Evolutionary conservation across 345 rosid species (phyloP).

Genomic region (Odontarrhena argentea): DNA sequence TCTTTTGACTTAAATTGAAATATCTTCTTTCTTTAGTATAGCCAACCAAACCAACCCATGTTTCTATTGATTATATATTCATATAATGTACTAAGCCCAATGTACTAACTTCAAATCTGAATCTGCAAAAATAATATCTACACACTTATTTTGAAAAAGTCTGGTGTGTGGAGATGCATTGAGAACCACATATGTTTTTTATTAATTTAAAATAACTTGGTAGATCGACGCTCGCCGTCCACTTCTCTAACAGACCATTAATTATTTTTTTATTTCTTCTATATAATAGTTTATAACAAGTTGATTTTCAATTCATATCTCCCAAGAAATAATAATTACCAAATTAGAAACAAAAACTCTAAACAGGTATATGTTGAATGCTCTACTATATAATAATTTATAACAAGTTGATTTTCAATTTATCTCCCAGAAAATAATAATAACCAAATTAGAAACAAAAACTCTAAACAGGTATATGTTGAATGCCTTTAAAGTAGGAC

Average conservation of each 20-base stretch:
- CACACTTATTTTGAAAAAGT: neutral
- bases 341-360: neutral
- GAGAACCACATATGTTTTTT: constrained; percentile 16
- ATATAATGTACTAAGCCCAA: no score
- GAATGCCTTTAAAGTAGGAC: constrained; percentile 6
- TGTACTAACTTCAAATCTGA: no score
- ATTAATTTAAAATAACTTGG: neutral
- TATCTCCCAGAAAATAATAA: no score
- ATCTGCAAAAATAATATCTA: neutral
- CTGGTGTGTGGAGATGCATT: neutral
- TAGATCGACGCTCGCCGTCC: constrained; percentile 6
- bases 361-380: neutral
- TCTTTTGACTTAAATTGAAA: no score
- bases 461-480: neutral
- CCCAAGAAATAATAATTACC: no score
- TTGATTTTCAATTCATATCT: no score
- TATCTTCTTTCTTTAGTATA: no score
- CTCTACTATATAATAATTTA: no score
- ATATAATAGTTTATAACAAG: no score
- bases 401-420: no score
- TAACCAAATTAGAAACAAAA: neutral
- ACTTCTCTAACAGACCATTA: constrained; percentile 10
- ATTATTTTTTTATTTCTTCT: neutral
- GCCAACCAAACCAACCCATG: no score
- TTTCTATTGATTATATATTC: no score